phyloP scores from a whole-genome alignment of 495 filamentous ascomycete genomes.

The Lindgomyces ingoldianus region DNA sequence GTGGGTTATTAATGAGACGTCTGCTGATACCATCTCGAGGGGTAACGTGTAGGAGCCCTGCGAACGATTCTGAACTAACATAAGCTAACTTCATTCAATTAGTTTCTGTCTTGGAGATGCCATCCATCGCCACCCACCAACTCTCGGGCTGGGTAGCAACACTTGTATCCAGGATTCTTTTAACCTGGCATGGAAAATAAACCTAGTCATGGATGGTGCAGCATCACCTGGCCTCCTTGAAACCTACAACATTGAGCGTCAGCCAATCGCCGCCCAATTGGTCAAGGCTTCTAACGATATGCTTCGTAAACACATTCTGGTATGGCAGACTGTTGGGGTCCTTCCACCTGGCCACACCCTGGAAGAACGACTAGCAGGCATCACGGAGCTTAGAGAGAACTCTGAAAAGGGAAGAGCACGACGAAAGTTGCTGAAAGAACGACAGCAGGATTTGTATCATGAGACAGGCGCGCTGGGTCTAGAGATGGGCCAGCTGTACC shows the following conservation, averaged over 20 bases:
- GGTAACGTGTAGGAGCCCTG: conserved; percentile 36
- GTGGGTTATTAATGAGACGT: conserved; percentile 57
- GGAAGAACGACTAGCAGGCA: conserved; percentile 33
- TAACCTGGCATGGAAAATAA: conserved; percentile 60
- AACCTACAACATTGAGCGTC: conserved; percentile 54
- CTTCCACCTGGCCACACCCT: conserved; percentile 37
- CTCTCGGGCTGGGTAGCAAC: conserved; percentile 55
- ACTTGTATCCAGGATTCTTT: conserved; percentile 58
- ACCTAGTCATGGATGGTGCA: conserved; percentile 46
- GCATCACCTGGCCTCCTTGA: conserved; percentile 45
- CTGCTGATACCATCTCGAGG: conserved; percentile 47
- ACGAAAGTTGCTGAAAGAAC: conserved; percentile 43
- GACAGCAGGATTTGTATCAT: conserved; percentile 47
- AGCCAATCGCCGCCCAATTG: conserved; percentile 52
- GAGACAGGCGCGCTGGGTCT: conserved; percentile 55
- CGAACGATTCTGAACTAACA: not conserved
- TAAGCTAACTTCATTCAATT: conserved; percentile 37
- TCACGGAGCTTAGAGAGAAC: conserved; percentile 40
- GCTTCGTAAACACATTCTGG: conserved; percentile 48
- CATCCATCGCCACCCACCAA: conserved; percentile 55
- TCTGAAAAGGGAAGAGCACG: conserved; percentile 44
- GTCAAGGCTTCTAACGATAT: conserved; percentile 53
- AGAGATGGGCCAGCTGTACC: conserved; percentile 57
- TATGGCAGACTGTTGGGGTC: conserved; percentile 53
- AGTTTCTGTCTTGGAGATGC: conserved; percentile 56